Evolutionary conservation across 2,329 filamentous ascomycete species (phyloP).

Genomic region (Sporothrix pallida): DNA sequence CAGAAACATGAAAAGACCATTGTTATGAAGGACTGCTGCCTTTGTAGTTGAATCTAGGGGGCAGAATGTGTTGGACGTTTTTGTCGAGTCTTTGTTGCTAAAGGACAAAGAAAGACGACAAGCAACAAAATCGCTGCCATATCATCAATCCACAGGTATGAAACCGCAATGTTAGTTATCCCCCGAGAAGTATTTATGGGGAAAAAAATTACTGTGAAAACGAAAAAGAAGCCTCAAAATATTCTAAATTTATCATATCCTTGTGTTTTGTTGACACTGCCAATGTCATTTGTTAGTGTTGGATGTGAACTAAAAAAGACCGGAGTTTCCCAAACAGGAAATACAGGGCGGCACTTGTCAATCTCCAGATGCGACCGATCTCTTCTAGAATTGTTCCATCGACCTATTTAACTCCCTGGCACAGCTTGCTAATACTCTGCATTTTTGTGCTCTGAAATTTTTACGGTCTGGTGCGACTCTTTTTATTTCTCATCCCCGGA

Average conservation of each 20-base stretch:
- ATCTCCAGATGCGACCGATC: background rate
- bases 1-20: background rate
- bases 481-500: background rate
- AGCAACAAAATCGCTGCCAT: background rate
- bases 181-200: too few relatives aligned
- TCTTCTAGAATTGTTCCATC: constrained; percentile 6
- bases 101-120: background rate
- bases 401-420: background rate
- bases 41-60: constrained; percentile 9
- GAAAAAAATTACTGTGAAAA: too few relatives aligned
- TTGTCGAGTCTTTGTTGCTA: background rate
- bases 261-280: too few relatives aligned
- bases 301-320: background rate
- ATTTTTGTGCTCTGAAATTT: background rate
- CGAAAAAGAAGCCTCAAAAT: background rate
- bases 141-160: background rate
- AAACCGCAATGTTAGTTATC: background rate
- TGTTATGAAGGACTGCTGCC: background rate
- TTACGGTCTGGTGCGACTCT: background rate
- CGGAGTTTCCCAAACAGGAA: constrained; percentile 23
- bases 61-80: background rate
- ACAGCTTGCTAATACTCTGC: background rate
- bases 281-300: background rate
- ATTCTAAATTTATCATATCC: background rate
- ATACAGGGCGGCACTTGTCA: background rate